Evolutionary conservation across 1,284 basidiomycete species (phyloP).

Genomic region (Boletus semigastroideus): DNA sequence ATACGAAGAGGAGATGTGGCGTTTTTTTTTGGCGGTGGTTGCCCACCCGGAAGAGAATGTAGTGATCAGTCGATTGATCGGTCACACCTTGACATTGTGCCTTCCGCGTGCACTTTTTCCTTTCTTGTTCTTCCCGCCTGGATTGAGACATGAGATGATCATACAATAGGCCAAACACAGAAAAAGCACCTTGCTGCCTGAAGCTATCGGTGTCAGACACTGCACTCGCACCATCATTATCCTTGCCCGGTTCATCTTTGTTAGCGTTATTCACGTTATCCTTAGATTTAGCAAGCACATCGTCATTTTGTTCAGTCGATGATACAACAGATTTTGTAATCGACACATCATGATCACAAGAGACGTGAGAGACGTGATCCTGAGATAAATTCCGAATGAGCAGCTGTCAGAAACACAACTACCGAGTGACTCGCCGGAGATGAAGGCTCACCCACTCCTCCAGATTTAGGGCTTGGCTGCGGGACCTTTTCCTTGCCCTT

Average conservation of each 20-base stretch:
- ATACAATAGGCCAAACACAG: background rate
- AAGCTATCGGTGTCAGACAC: constrained; percentile 19
- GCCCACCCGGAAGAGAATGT: background rate
- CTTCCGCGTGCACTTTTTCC: background rate
- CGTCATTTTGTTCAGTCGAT: constrained; percentile 22
- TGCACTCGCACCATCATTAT: constrained; percentile 17
- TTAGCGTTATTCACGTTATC: constrained; percentile 28
- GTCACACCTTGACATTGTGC: background rate
- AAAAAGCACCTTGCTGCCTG: constrained; percentile 16
- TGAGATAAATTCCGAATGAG: constrained; percentile 29
- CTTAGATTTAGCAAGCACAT: constrained; percentile 24
- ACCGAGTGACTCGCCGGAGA: constrained; percentile 27
- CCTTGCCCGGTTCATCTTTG: constrained; percentile 28
- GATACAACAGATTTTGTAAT: constrained; percentile 29
- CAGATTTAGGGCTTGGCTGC: background rate
- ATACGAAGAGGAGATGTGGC: background rate
- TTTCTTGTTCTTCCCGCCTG: constrained; percentile 4
- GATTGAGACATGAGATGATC: constrained; percentile 10
- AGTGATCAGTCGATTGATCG: background rate
- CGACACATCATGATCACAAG: constrained; percentile 10
- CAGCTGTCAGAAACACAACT: constrained; percentile 27
- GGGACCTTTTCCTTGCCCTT: background rate
- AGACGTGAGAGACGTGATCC: constrained; percentile 6
- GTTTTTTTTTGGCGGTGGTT: constrained; percentile 1
- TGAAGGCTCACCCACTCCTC: constrained; percentile 34